Evolutionary conservation across 768 basidiomycete species (phyloP).

Genomic region (Suillus subluteus): DNA sequence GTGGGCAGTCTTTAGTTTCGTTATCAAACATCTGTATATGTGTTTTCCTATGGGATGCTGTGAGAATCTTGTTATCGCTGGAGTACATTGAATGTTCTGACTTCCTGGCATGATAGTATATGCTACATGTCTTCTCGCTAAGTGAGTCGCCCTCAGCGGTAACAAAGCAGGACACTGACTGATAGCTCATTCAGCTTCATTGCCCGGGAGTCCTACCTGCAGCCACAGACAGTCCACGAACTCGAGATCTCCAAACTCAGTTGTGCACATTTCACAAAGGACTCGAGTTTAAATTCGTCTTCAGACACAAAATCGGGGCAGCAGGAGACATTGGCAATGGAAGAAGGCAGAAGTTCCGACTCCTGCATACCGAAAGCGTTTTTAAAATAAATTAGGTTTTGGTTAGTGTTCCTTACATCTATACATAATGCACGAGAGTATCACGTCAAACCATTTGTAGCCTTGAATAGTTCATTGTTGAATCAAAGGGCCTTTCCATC

Average conservation of each 20-base stretch:
- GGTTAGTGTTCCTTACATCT: not conserved
- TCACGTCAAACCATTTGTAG: not conserved
- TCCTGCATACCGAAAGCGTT: no score
- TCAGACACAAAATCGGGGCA: not conserved
- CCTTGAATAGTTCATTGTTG: not conserved
- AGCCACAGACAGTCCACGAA: not conserved
- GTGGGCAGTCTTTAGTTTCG: constrained; percentile 26
- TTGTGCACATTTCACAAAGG: not conserved
- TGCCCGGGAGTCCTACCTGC: constrained; percentile 33
- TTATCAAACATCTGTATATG: constrained; percentile 27
- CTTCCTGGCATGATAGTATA: constrained; percentile 22
- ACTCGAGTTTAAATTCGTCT: not conserved
- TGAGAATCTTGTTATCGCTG: constrained; percentile 14
- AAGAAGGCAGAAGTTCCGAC: not conserved
- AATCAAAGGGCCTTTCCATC: not conserved
- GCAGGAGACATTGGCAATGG: not conserved
- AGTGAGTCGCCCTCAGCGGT: constrained; percentile 20
- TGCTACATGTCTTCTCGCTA: constrained; percentile 32
- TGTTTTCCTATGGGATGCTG: constrained; percentile 29
- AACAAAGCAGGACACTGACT: not conserved
- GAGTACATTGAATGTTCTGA: not conserved
- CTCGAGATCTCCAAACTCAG: not conserved
- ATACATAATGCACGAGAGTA: not conserved
- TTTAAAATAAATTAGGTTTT: not conserved
- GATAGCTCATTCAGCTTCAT: constrained; percentile 21